Percentiles rank a stretch among this genome's conserved stretches.
phyloP scores from a whole-genome alignment of 108 stramenopile genomes.

The Conticribra guillardii region DNA sequence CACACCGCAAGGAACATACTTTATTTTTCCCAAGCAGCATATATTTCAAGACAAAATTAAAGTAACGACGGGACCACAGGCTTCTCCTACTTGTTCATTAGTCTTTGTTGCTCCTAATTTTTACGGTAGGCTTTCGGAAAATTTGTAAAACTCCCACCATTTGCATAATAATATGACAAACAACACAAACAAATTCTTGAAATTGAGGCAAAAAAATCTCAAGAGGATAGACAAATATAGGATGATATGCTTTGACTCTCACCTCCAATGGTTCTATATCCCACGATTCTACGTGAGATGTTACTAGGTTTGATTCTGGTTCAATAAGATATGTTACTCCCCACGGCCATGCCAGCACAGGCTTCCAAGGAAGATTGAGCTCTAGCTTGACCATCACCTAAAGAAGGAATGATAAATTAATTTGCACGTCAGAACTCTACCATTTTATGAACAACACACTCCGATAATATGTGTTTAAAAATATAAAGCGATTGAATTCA shows the following conservation, averaged over 20 bases:
- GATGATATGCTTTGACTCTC: conserved; percentile 6
- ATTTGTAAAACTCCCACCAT: conserved; percentile 80
- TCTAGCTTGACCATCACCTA: conserved; percentile 89
- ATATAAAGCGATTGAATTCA: not conserved
- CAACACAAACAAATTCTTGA: not conserved
- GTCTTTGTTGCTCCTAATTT: conserved; percentile 30
- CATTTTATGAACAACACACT: not conserved
- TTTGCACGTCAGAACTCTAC: not conserved
- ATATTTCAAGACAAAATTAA: too few species aligned
- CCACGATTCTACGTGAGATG: conserved; percentile 80
- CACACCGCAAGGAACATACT: too few species aligned
- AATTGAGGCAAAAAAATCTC: not conserved
- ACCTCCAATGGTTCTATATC: conserved; percentile 80
- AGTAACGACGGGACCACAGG: too few species aligned
- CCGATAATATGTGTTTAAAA: not conserved
- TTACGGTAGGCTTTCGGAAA: conserved; percentile 71
- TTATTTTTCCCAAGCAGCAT: too few species aligned
- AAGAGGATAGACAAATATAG: not conserved
- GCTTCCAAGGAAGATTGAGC: conserved; percentile 91
- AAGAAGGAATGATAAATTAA: not conserved
- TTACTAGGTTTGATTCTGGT: conserved; percentile 66
- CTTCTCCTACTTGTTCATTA: too few species aligned
- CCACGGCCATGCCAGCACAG: conserved; percentile 88
- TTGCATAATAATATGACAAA: not conserved
- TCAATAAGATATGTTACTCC: conserved; percentile 83